phyloP scores from a whole-genome alignment of 768 basidiomycete species.

The Tricholoma flavovirens region DNA sequence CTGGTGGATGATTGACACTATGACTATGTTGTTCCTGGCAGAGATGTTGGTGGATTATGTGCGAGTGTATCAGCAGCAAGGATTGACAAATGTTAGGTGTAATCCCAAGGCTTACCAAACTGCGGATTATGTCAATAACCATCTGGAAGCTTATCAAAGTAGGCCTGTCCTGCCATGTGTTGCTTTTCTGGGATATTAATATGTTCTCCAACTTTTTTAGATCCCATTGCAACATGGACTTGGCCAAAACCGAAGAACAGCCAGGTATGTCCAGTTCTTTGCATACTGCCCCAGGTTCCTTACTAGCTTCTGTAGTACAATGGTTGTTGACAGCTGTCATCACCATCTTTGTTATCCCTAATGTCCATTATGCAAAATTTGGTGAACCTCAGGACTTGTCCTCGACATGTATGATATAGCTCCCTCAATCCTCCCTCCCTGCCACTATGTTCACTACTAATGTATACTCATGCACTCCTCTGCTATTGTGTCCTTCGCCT shows the following conservation, averaged over 20 bases:
- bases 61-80: conserved; percentile 69
- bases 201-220: background rate
- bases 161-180: conserved; percentile 20
- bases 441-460: background rate
- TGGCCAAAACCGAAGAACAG: background rate
- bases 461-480: background rate
- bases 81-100: conserved; percentile 57
- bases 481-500: background rate
- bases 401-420: background rate
- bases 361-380: background rate
- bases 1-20: conserved; percentile 57
- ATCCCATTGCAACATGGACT: background rate
- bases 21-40: conserved; percentile 61
- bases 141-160: conserved; percentile 56
- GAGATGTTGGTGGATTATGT: conserved; percentile 75
- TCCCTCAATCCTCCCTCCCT: background rate
- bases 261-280: background rate
- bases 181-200: background rate
- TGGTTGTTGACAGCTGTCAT: background rate
- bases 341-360: background rate
- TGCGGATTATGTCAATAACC: conserved; percentile 50
- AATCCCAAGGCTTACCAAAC: conserved; percentile 63
- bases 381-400: background rate
- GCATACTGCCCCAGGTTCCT: background rate
- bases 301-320: background rate